A percentile compares a stretch with the other conserved stretches of the same genome.
phyloP scores from a whole-genome alignment of 2,329 filamentous ascomycete genomes.

The Colletotrichum sp. region DNA sequence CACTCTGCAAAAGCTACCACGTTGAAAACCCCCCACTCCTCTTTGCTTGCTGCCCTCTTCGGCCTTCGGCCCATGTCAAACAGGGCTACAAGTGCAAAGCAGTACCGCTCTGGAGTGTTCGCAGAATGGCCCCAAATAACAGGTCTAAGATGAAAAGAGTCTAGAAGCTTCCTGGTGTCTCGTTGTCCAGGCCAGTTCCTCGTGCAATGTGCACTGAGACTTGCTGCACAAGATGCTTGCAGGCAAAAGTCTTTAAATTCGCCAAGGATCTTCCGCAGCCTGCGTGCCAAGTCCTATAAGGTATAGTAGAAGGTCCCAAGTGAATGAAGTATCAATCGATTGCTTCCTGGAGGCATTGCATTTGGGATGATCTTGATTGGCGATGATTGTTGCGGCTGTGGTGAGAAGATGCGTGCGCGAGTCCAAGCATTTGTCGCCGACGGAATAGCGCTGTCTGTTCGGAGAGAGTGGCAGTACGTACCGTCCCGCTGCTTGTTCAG shows the following conservation, averaged over 20 bases:
- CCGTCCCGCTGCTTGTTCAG: not conserved
- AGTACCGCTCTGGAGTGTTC: no score
- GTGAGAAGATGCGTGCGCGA: not conserved
- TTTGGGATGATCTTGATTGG: not conserved
- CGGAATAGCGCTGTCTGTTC: not conserved
- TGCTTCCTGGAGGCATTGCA: not conserved
- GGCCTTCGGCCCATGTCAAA: not conserved
- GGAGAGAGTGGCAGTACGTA: not conserved
- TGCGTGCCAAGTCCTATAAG: not conserved
- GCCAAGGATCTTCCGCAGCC: not conserved
- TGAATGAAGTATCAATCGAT: not conserved
- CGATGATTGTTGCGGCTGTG: not conserved
- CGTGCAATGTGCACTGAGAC: no score
- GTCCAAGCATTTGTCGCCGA: not conserved
- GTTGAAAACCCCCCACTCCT: not conserved
- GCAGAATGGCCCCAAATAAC: rapidly evolving
- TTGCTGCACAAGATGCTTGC: not conserved
- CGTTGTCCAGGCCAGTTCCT: no score
- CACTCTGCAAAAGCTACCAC: not conserved
- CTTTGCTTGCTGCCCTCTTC: not conserved
- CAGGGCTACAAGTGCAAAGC: no score
- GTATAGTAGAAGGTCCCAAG: not conserved
- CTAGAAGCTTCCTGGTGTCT: not conserved
- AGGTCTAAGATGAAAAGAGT: no score
- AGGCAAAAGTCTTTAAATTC: not conserved